Evolutionary conservation across 257 asterid genomes (phyloP), one percentile per base, ranked within the genome.

Genomic region (Plantago major): DNA sequence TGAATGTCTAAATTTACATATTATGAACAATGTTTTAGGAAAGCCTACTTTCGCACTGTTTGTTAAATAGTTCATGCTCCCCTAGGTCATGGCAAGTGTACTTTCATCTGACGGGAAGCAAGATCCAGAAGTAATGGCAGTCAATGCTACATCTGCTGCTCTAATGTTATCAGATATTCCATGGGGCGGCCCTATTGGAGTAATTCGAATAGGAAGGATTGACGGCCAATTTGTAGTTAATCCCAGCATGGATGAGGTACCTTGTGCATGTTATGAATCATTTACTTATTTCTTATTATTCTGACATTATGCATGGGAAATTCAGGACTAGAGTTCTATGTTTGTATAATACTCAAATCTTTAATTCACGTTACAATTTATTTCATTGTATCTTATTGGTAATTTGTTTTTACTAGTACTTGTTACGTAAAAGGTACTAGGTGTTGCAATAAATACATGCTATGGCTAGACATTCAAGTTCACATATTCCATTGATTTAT

Each of bases 181-280:
- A 64, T 92, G 99, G 99, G 90, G 81, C 63, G 99, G 99, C 60
- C 99, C 96, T n/a, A 83, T 92, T 58, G 99, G 99, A 65, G 86
- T 92, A 40, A 82, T 92, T 72, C 94, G 99, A 19, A 66, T 92
- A 38, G 99, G 97, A 72, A 86, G 97, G 73, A 80, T 92, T 68
- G 66, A 72, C 68, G 97, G 96, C 58, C 90, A 83, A 71, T 69
- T 87, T 73, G 64, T 89, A 62, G 84, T 89, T 64, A 92, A 92
- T 74, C 99, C 99, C 56, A 92, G 87, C 73, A 84, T 85, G 95
- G 95, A 84, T 52, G 99, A 92, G 97, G 99, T 92, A 69, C 33
- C 3, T 53, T 12, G n/a, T n/a, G 57, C 40, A 52, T 22, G 26
- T 1, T 22, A 22, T 33, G 8, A 5, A 2, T 33, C 40, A 33